Conservation (phyloP, 2,329 filamentous ascomycete species). For the Sphaerulina vaccinii region DNA sequence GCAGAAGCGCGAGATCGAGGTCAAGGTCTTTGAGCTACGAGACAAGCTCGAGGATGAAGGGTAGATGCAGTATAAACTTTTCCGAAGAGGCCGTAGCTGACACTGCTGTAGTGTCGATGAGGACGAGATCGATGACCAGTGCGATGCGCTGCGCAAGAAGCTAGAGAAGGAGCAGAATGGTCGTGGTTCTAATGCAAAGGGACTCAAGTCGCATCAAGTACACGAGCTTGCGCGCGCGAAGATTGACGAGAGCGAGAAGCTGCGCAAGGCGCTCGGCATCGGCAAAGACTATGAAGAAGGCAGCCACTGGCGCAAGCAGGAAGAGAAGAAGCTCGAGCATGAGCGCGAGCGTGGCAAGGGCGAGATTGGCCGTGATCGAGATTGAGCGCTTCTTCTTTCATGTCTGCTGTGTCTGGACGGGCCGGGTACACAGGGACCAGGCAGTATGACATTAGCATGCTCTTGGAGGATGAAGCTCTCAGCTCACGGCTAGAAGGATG, state of each 20-base stretch:
- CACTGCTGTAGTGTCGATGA: conserved; percentile 64
- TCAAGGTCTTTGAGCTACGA: conserved; percentile 86
- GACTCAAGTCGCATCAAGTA: conserved; percentile 87
- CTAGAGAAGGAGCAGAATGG: conserved; percentile 57
- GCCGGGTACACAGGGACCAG: no score
- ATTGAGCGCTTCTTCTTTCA: conserved; percentile 7
- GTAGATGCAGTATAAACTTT: conserved; percentile 46
- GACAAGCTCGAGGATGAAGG: conserved; percentile 90
- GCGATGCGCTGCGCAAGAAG: conserved; percentile 64
- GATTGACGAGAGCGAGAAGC: conserved; percentile 87
- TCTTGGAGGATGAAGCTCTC: no score
- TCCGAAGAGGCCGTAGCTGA: not conserved
- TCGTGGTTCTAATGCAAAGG: conserved; percentile 47
- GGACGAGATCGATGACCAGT: conserved; percentile 82
- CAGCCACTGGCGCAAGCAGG: conserved; percentile 79
- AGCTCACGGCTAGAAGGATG: not conserved
- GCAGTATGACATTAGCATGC: no score
- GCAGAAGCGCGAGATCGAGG: conserved; percentile 83
- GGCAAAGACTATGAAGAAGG: conserved; percentile 82
- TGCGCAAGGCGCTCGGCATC: conserved; percentile 84
- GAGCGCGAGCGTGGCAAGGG: conserved; percentile 27
- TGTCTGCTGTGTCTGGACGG: not conserved
- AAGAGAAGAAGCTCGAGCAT: conserved; percentile 56
- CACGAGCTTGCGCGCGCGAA: conserved; percentile 96
- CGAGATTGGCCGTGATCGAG: conserved; percentile 23